Percentiles rank a stretch among this genome's conserved stretches.
Conservation (phyloP, 495 filamentous ascomycete genomes). For the Aspergillus ellipticus region DNA sequence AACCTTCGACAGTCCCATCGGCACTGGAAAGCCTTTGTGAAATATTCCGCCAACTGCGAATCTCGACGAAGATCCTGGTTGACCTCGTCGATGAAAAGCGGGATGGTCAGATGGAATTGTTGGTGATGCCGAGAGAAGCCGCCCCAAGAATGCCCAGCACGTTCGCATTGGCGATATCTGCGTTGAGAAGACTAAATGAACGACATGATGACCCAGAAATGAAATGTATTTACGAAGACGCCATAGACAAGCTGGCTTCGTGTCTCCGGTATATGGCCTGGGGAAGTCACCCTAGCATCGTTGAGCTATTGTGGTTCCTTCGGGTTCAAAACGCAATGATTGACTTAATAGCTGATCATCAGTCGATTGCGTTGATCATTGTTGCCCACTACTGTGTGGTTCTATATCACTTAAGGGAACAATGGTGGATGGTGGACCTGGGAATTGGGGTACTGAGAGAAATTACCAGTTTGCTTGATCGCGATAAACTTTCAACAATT, state of each 20-base stretch:
- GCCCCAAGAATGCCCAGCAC: not conserved
- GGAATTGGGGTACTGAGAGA: not conserved
- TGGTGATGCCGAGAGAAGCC: not conserved
- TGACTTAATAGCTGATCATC: not conserved
- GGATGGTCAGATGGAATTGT: not conserved
- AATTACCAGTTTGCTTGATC: not conserved
- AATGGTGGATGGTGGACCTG: constrained; percentile 7
- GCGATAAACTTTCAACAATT: not conserved
- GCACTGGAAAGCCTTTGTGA: not conserved
- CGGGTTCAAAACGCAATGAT: constrained; percentile 14
- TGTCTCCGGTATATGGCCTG: not conserved
- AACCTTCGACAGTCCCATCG: not conserved
- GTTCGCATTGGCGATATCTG: not conserved
- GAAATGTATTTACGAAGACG: not conserved
- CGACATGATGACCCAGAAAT: not conserved
- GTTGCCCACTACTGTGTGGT: constrained; percentile 11
- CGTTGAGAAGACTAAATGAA: not conserved
- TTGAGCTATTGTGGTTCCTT: not conserved
- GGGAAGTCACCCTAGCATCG: not conserved
- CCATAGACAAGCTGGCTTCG: not conserved
- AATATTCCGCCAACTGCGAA: not conserved
- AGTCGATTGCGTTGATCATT: constrained; percentile 9
- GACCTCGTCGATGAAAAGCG: not conserved
- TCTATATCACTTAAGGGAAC: constrained; percentile 4
- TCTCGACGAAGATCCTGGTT: not conserved